Percentiles rank a stretch among this genome's conserved stretches.
These are phyloP conservation scores for Recurvomyces mirabilis DNA, from an alignment of 495 filamentous ascomycete genomes.

Conservation along the genomic window DNA sequence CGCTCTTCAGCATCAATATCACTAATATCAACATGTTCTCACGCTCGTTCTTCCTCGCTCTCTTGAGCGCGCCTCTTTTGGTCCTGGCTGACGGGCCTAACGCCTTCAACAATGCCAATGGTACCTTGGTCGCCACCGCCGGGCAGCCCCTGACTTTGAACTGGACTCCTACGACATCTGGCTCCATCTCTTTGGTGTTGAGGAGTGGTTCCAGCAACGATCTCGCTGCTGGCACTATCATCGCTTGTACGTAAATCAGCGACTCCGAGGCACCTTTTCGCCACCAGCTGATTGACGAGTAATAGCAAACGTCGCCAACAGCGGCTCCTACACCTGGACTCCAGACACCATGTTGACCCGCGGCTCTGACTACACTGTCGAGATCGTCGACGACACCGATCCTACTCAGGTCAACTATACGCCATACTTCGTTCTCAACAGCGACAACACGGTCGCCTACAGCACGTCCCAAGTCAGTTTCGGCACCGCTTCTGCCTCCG, in stretches of 20 bases:
- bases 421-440: slow-evolving; percentile 45
- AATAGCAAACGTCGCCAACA: slow-evolving; percentile 44
- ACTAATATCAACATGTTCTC: slow-evolving; percentile 1
- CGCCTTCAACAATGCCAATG: slow-evolving; percentile 42
- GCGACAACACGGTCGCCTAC: slow-evolving; percentile 34
- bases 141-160: slow-evolving; percentile 41
- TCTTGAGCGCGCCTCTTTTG: slow-evolving; percentile 13
- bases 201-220: slow-evolving; percentile 40
- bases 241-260: slow-evolving; percentile 40
- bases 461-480: slow-evolving; percentile 29
- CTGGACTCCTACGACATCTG: slow-evolving; percentile 44
- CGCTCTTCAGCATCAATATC: no score
- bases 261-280: slow-evolving; percentile 6
- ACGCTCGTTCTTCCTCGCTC: slow-evolving; percentile 11
- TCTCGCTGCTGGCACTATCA: slow-evolving; percentile 34
- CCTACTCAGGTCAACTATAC: slow-evolving; percentile 44
- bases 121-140: slow-evolving; percentile 38
- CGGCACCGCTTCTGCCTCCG: slow-evolving; percentile 16
- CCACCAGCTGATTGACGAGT: background rate
- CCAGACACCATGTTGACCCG: slow-evolving; percentile 34
- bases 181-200: slow-evolving; percentile 44
- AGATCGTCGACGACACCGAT: slow-evolving; percentile 44
- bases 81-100: slow-evolving; percentile 29
- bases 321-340: slow-evolving; percentile 47
- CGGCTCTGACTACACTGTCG: slow-evolving; percentile 45